Evolutionary conservation across 768 basidiomycete species (phyloP).

Genomic region (Pholiota conissans): DNA sequence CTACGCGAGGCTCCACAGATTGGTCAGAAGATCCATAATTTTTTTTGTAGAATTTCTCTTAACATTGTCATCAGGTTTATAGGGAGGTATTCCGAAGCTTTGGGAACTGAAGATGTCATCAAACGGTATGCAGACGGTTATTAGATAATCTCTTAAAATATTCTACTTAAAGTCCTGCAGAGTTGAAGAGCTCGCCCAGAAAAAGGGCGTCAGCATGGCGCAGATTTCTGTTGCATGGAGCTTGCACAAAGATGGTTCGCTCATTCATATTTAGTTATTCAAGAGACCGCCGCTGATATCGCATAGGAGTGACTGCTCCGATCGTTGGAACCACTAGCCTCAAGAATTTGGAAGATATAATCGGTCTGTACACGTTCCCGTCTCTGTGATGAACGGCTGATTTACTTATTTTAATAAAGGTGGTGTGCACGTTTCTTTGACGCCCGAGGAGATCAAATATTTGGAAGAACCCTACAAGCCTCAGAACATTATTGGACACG

Average conservation of each 20-base stretch:
- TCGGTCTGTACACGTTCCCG: slow-evolving; percentile 27
- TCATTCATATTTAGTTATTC: background rate
- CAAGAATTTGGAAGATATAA: slow-evolving; percentile 46
- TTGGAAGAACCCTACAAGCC: slow-evolving; percentile 55
- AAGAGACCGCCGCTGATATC: background rate
- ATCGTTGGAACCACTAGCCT: slow-evolving; percentile 48
- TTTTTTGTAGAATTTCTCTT: too few species aligned
- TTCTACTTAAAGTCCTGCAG: background rate
- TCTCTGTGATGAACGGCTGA: background rate
- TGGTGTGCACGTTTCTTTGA: slow-evolving; percentile 36
- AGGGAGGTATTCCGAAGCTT: background rate
- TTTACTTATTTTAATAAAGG: slow-evolving; percentile 20
- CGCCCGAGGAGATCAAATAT: slow-evolving; percentile 43
- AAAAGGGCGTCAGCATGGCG: slow-evolving; percentile 17
- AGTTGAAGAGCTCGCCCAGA: slow-evolving; percentile 15
- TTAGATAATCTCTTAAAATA: background rate
- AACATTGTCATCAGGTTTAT: background rate
- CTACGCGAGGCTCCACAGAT: slow-evolving; percentile 11
- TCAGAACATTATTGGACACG: slow-evolving; percentile 43
- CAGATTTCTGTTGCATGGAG: slow-evolving; percentile 17
- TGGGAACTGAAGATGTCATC: background rate
- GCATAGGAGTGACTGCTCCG: slow-evolving; percentile 43
- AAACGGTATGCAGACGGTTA: background rate
- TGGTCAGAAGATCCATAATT: background rate
- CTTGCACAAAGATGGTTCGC: slow-evolving; percentile 10